Evolutionary conservation across 1,284 basidiomycete species (phyloP), one percentile per base, ranked within the genome.

Genomic region (Melampsora abietis-canadensis): DNA sequence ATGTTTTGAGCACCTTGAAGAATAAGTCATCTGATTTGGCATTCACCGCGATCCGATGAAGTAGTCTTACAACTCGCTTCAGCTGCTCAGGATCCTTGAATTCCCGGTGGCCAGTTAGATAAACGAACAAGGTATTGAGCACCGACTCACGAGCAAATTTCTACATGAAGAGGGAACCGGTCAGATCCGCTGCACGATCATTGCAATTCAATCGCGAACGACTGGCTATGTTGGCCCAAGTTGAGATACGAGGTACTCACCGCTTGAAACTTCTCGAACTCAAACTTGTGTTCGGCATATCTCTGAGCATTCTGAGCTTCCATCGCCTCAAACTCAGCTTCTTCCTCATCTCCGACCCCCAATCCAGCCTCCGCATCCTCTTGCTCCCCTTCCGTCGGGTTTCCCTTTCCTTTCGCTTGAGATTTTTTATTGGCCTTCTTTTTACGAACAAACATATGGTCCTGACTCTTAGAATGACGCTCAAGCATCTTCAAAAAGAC

Each of bases 11-110:
- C 75, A 92, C 92, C 82, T 93, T 92, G 86, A 93, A 97, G 83
- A 92, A 96, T 15, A 97, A 83, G 0, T 89, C 92, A 81, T 96
- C 93, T 0, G 92, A 92, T 80, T 94, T 92, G 10, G 89, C 88
- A 79, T 87, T 89, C 77, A 97, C 87, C 44, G 89, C 92, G 79
- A 94, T 92, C 19, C 94, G 87, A 82, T 96, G 91, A 79, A 97
- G 86, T 76, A 97, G 83, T 76, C 87, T 87, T 24, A 95, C 92
- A 44, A 92, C 88, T 47, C 92, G 87, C 81, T 90, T 91, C 87
- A 97, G 89, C 79, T 89, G 86, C 77, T 94, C 91, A 0, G 88
- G 82, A 2, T 88, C 87, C 14, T 86, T 85, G 81, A 93, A 92
- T 67, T 92, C 89, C 79, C 87, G 87, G 84, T 91, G 94, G 8